Base-by-base conservation (phyloP, 139 green algal genomes). In the Tetratostichococcus sp. region DNA sequence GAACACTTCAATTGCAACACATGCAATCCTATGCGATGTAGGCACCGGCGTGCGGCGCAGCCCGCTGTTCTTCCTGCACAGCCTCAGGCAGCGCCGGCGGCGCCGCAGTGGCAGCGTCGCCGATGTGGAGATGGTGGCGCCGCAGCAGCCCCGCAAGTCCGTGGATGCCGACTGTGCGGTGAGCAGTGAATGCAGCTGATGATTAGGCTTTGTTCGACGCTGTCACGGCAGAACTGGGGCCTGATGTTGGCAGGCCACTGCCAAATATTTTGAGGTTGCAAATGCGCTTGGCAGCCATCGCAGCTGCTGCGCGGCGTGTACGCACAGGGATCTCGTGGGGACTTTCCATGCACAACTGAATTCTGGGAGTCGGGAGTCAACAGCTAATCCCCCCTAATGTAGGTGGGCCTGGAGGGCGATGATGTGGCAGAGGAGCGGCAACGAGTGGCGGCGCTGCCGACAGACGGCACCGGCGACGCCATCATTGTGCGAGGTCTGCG, bases 1-100 rank as follows among this genome's bases (percentile, higher is more conserved):
- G n/a, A n/a, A n/a, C n/a, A n/a, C n/a, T n/a, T n/a, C n/a, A n/a
- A n/a, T n/a, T n/a, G n/a, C n/a, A n/a, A n/a, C n/a, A n/a, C n/a
- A n/a, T n/a, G n/a, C n/a, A n/a, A n/a, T n/a, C n/a, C n/a, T n/a
- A n/a, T n/a, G n/a, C n/a, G n/a, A n/a, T n/a, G 26, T 17, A 62
- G 88, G 91, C 35, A 89, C 86, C 19, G 94, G 94, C 57, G 86
- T 96, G 34, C 79, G 80, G 0, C 84, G 86, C 34, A 90, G 95
- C 79, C 91, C 91, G 23, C 90, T 98, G 39, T 98, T 95, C 86
- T 97, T 97, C 90, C 77, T 98, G n/a, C 77, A 88, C 4, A 25
- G 69, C n/a, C 74, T 76, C 50, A 42, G 65, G 8, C 33, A 57
- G 32, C 32, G 35, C 67, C 26, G 58, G 32, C 8, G 72, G 67